These are phyloP conservation scores for Geotrichum reessii DNA, from an alignment of 1,139 yeast genomes.

Conservation along the genomic window DNA sequence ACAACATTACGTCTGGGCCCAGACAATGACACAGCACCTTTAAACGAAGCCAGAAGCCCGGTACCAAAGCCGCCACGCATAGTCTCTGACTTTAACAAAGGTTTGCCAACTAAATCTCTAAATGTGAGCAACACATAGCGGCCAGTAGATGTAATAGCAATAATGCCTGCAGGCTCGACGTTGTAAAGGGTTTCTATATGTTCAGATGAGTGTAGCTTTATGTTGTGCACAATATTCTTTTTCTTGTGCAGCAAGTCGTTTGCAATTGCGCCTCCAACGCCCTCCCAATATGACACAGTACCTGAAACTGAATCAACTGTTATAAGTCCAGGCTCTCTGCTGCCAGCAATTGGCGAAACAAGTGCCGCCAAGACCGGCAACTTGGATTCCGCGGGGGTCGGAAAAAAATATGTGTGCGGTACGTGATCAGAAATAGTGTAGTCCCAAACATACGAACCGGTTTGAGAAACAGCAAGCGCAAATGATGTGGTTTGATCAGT, in stretches of 20 bases:
- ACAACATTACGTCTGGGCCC: slow-evolving; percentile 47
- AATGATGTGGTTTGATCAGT: slow-evolving; percentile 51
- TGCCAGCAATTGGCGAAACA: slow-evolving; percentile 59
- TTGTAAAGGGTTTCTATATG: slow-evolving; percentile 51
- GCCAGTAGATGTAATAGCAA: slow-evolving; percentile 66
- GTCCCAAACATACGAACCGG: slow-evolving; percentile 62
- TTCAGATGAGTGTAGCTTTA: slow-evolving; percentile 38
- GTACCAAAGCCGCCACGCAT: slow-evolving; percentile 31
- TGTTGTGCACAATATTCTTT: slow-evolving; percentile 37
- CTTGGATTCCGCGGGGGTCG: slow-evolving; percentile 26
- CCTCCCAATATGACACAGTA: slow-evolving; percentile 54
- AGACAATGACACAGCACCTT: slow-evolving; percentile 29
- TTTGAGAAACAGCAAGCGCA: slow-evolving; percentile 50
- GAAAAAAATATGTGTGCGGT: slow-evolving; percentile 49
- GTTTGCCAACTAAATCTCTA: slow-evolving; percentile 65
- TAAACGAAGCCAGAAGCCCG: slow-evolving; percentile 32
- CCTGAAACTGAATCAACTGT: slow-evolving; percentile 56
- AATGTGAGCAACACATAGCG: slow-evolving; percentile 58
- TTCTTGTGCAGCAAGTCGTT: slow-evolving; percentile 49
- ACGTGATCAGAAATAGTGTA: slow-evolving; percentile 54
- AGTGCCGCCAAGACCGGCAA: slow-evolving; percentile 55
- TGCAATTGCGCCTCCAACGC: slow-evolving; percentile 63
- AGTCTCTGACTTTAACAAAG: slow-evolving; percentile 31
- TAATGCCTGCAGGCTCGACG: slow-evolving; percentile 70
- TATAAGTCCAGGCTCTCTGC: slow-evolving; percentile 64